Percentiles rank a stretch among this genome's conserved stretches.
These are phyloP conservation scores for Panicum miliaceum DNA, from an alignment of 176 grass and related monocot genomes.

Conservation along the genomic window DNA sequence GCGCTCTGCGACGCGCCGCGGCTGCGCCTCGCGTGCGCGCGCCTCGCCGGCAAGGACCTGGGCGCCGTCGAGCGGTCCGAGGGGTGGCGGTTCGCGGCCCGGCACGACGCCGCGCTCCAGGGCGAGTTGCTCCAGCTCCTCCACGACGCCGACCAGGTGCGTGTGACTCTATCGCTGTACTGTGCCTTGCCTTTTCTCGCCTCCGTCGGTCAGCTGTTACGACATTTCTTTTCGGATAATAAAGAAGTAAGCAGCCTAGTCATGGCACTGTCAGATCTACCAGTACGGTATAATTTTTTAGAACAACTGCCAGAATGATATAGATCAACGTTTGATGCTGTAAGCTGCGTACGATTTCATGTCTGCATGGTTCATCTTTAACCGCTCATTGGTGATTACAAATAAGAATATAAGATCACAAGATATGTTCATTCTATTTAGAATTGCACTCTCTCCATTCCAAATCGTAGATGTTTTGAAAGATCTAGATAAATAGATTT, in stretches of 20 bases:
- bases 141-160: slow-evolving; percentile 59
- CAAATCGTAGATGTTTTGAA: no score
- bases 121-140: slow-evolving; percentile 58
- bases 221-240: not conserved
- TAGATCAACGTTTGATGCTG: not conserved
- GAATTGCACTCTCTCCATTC: no score
- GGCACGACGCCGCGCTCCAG: slow-evolving; percentile 57
- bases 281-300: not conserved
- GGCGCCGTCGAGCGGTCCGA: slow-evolving; percentile 61
- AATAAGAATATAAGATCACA: not conserved
- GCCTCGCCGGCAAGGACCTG: slow-evolving; percentile 63
- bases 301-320: not conserved
- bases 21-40: slow-evolving; percentile 58
- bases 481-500: no score
- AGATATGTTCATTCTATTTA: not conserved
- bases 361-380: not conserved
- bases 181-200: no score
- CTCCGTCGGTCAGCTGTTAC: not conserved
- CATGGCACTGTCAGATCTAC: not conserved
- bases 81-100: slow-evolving; percentile 66
- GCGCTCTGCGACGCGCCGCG: slow-evolving; percentile 72
- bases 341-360: not conserved
- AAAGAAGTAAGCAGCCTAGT: slow-evolving; percentile 4
- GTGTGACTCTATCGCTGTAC: no score
- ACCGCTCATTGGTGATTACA: not conserved